These are phyloP conservation scores for Emiliania huxleyi DNA, from an alignment of 78 protist species.

Conservation along the genomic window DNA sequence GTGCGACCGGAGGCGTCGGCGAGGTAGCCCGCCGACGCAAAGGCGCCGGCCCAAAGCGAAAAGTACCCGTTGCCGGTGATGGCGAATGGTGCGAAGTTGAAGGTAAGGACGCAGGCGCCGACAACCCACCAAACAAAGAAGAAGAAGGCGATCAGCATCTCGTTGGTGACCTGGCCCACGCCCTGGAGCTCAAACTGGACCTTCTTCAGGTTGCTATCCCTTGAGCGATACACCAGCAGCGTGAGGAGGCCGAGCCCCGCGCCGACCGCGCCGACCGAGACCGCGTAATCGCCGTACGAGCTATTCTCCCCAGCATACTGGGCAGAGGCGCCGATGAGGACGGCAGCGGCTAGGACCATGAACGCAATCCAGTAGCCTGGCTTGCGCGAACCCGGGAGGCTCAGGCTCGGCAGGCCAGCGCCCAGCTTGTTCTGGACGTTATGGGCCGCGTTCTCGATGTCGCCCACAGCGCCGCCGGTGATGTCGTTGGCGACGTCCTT, in stretches of 20 bases:
- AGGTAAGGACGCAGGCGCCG: background rate
- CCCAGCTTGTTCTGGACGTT: too few species aligned
- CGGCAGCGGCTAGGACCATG: background rate
- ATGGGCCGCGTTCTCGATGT: too few species aligned
- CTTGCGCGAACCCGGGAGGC: too few species aligned
- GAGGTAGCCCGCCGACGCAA: background rate
- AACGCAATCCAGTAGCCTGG: background rate
- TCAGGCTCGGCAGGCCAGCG: too few species aligned
- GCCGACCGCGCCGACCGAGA: background rate
- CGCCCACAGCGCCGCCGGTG: too few species aligned
- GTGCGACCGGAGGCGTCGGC: background rate
- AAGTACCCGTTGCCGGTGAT: background rate
- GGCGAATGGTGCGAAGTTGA: background rate
- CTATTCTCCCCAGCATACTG: background rate
- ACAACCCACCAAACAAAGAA: background rate
- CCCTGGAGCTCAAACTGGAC: background rate
- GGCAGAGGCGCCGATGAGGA: background rate
- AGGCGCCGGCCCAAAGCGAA: background rate
- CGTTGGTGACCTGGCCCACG: background rate
- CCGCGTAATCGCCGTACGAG: background rate
- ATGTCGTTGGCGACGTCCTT: too few species aligned
- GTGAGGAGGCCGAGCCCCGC: background rate
- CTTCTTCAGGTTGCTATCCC: background rate
- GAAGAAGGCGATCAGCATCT: background rate
- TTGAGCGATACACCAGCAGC: background rate